Conservation (phyloP, 2,329 filamentous ascomycete species). For the Epichloe glyceriae region DNA sequence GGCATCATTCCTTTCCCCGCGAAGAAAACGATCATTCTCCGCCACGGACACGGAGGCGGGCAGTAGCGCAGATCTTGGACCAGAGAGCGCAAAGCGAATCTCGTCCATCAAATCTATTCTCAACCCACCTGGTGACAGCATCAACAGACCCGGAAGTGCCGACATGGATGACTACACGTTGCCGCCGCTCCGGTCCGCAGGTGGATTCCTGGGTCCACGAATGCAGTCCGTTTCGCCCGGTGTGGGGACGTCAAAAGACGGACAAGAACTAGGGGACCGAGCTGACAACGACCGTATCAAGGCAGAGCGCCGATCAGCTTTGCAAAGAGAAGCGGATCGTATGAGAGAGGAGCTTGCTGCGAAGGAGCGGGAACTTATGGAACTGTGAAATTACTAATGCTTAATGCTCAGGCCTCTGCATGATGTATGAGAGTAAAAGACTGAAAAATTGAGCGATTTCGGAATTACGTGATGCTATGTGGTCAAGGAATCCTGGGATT, state of each 20-base stretch:
- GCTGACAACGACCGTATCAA: constrained; percentile 38
- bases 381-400: constrained; percentile 15
- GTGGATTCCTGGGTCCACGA: constrained; percentile 3
- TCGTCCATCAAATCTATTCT: constrained; percentile 67
- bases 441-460: neutral
- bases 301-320: constrained; percentile 48
- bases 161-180: constrained; percentile 26
- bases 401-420: neutral
- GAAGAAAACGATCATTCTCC: constrained; percentile 57
- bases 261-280: constrained; percentile 16
- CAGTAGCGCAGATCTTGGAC: constrained; percentile 22
- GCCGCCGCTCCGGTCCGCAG: constrained; percentile 31
- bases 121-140: constrained; percentile 36
- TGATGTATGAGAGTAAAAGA: neutral
- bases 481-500: too few relatives aligned
- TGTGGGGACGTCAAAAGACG: neutral
- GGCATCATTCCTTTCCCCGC: constrained; percentile 44
- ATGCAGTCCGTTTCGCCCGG: constrained; percentile 17
- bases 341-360: constrained; percentile 62
- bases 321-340: constrained; percentile 60
- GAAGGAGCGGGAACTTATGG: constrained; percentile 57
- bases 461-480: neutral
- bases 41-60: constrained; percentile 39
- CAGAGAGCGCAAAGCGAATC: constrained; percentile 45
- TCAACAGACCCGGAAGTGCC: constrained; percentile 19